Percentiles rank a stretch among this genome's conserved stretches.
Evolutionary conservation across 1,284 basidiomycete genomes (phyloP).

Genomic region (Pholiota adiposa): DNA sequence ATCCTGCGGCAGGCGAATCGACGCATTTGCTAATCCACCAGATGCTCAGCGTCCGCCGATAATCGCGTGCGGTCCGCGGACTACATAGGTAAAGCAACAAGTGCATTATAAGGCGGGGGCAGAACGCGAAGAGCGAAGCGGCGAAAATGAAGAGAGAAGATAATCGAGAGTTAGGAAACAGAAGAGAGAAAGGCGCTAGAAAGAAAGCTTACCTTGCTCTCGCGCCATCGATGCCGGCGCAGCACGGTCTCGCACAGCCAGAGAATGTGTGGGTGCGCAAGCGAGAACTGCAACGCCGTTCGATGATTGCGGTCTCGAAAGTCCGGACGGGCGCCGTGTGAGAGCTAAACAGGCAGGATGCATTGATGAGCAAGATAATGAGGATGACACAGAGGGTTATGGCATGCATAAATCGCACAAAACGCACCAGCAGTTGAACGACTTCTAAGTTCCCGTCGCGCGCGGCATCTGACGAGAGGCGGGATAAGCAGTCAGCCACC

Average conservation of each 20-base stretch:
- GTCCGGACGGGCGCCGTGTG: slow-evolving; percentile 71
- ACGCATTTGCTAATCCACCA: slow-evolving; percentile 39
- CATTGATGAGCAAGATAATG: slow-evolving; percentile 2
- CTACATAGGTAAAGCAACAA: too few relatives aligned
- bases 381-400: neutral
- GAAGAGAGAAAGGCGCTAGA: too few relatives aligned
- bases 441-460: slow-evolving; percentile 70
- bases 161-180: too few relatives aligned
- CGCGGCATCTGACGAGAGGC: slow-evolving; percentile 59
- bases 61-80: slow-evolving; percentile 41
- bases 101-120: slow-evolving; percentile 16
- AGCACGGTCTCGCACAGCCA: slow-evolving; percentile 72
- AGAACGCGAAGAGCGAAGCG: too few relatives aligned
- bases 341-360: slow-evolving; percentile 53
- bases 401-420: slow-evolving; percentile 7
- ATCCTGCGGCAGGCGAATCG: slow-evolving; percentile 37
- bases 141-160: too few relatives aligned
- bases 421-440: slow-evolving; percentile 60
- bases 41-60: slow-evolving; percentile 35
- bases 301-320: slow-evolving; percentile 69
- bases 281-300: slow-evolving; percentile 70
- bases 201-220: slow-evolving; percentile 50
- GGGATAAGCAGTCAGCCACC: slow-evolving; percentile 26
- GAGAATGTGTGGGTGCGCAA: slow-evolving; percentile 50
- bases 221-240: slow-evolving; percentile 59